Evolutionary conservation across 2,329 filamentous ascomycete genomes (phyloP).

Genomic region (Neoscytalidium dimidiatum): DNA sequence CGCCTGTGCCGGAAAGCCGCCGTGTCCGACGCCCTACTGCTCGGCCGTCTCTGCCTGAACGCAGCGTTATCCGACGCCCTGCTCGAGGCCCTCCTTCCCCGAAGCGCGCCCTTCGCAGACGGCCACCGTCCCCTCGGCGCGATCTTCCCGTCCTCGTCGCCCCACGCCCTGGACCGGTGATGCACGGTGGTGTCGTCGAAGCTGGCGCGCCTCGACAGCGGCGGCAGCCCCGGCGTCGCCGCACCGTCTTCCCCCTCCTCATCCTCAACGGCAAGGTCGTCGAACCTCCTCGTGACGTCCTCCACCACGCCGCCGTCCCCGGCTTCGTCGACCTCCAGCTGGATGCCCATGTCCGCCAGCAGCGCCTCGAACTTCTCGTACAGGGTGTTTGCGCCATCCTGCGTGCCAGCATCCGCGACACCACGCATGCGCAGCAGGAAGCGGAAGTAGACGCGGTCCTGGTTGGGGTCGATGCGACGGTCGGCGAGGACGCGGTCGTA

Average conservation of each 20-base stretch:
- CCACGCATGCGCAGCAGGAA: conserved; percentile 71
- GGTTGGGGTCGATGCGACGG: conserved; percentile 69
- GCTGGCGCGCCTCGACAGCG: conserved; percentile 49
- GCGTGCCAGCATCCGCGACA: conserved; percentile 16
- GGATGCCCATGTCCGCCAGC: conserved; percentile 69
- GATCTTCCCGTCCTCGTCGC: conserved; percentile 25
- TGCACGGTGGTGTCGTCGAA: conserved; percentile 50
- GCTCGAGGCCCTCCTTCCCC: conserved; percentile 25
- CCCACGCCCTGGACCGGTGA: conserved; percentile 49
- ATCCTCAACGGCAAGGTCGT: conserved; percentile 29
- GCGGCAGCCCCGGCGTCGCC: background rate
- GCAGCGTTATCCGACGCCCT: conserved; percentile 23
- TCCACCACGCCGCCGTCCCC: conserved; percentile 37
- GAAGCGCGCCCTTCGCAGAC: background rate
- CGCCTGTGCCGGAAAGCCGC: background rate
- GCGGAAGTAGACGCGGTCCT: conserved; percentile 74
- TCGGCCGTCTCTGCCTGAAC: background rate
- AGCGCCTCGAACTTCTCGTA: conserved; percentile 70
- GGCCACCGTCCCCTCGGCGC: background rate
- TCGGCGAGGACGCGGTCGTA: conserved; percentile 76
- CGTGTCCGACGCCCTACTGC: conserved; percentile 24
- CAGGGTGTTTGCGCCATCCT: conserved; percentile 52
- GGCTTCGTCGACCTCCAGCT: conserved; percentile 61
- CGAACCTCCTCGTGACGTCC: conserved; percentile 32
- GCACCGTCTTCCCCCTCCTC: background rate